Conservation (phyloP, 2,329 filamentous ascomycete genomes). For the Penicillium sp. region DNA sequence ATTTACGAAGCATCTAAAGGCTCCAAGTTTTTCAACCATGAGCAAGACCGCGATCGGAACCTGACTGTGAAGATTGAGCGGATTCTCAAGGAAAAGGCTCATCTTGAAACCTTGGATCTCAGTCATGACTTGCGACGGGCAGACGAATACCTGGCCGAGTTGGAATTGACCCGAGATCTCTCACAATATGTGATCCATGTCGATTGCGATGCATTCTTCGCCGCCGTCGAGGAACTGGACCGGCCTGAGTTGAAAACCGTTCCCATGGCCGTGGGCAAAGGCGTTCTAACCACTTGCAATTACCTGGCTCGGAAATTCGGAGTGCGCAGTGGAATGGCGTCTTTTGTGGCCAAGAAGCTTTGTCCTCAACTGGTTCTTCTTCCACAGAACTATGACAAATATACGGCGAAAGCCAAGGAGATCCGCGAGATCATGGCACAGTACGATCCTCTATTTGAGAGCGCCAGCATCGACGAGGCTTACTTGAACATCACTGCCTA, state of each 20-base stretch:
- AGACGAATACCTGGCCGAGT: slow-evolving; percentile 75
- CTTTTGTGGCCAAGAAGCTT: slow-evolving; percentile 90
- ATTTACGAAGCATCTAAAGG: slow-evolving; percentile 97
- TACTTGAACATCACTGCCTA: slow-evolving; percentile 94
- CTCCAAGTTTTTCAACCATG: slow-evolving; percentile 92
- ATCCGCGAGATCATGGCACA: slow-evolving; percentile 75
- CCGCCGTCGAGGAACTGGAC: slow-evolving; percentile 83
- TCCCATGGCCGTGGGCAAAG: slow-evolving; percentile 85
- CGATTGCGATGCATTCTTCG: slow-evolving; percentile 97
- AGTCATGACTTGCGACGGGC: slow-evolving; percentile 70
- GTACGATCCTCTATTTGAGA: slow-evolving; percentile 92
- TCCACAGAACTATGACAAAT: slow-evolving; percentile 86
- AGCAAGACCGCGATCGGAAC: slow-evolving; percentile 76
- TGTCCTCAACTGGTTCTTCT: slow-evolving; percentile 83
- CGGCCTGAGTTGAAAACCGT: slow-evolving; percentile 80
- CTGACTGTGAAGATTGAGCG: slow-evolving; percentile 83
- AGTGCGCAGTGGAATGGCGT: slow-evolving; percentile 91
- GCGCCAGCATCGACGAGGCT: slow-evolving; percentile 92
- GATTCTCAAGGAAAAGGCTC: slow-evolving; percentile 72
- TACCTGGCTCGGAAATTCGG: slow-evolving; percentile 89
- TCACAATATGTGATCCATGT: slow-evolving; percentile 85
- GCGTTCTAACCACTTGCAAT: slow-evolving; percentile 72
- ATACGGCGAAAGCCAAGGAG: slow-evolving; percentile 84
- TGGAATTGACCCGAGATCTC: slow-evolving; percentile 77
- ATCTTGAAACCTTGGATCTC: slow-evolving; percentile 74